Base-by-base conservation (phyloP, 2,329 filamentous ascomycete species). In the Rutstroemia sydowiana region DNA sequence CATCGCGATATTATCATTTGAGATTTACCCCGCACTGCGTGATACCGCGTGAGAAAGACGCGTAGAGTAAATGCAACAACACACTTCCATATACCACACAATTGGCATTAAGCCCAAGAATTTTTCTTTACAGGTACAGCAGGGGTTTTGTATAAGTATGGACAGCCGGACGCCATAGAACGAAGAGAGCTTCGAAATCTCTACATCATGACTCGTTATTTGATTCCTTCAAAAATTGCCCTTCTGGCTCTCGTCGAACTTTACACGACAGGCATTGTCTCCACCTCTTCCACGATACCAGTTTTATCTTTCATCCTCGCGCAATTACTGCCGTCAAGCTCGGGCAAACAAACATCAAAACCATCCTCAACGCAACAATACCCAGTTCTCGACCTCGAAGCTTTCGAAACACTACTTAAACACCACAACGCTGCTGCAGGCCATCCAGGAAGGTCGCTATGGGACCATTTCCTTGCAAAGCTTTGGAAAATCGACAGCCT, bases 191-290 rank as follows among this genome's bases (percentile, higher is more conserved):
- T n/a, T 31, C 16, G 14, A 26, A 18, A 39, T 23, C 21, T 40
- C 30, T 30, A 52, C 45, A 55, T 18, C 39, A 95, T 92, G 85
- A 79, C 85, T 62, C 85, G 87, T 52, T 95, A 86, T 68, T 77
- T 97, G 42, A 95, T 88, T n/a, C 88, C 92, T 11, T 84, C 88
- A 60, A 95, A 93, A 66, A 79, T 97, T 59, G 85, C 86, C 63
- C 76, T 96, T 21, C 77, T 97, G 51, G 81, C 82, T 50, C 78
- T 98, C 48, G 78, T 93, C 48, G 81, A 89, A 61, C 76, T 96
- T 49, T 97, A 98, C 69, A 81, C 81, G 34, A 82, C 87, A 58
- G 82, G 82, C 20, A 73, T 76, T 2, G 77, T 91, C 14, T 84
- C 86, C 2, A 82, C 78, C 55, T 75, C 79, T 45, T 82, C 85